These are phyloP conservation scores for Uronychia binucleata DNA, from an alignment of 73 alveolate species.

Conservation along the genomic window DNA sequence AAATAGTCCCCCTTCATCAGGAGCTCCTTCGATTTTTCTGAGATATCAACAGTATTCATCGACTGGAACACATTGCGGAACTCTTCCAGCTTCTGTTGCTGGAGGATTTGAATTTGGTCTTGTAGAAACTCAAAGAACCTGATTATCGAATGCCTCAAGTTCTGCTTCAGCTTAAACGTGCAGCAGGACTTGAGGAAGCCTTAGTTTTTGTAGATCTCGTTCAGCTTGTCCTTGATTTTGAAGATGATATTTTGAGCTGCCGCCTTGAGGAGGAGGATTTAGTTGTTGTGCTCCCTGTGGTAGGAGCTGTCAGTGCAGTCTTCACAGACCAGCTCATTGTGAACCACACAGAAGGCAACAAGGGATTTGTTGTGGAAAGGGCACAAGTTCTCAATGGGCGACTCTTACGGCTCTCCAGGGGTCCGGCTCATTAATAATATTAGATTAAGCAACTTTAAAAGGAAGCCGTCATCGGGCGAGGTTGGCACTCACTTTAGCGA, in stretches of 20 bases:
- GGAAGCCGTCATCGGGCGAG: too few relatives aligned
- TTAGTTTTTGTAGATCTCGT: conserved; percentile 8
- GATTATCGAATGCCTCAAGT: conserved; percentile 31
- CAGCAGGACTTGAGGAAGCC: conserved; percentile 14
- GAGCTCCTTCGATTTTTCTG: conserved; percentile 29
- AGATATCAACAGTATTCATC: conserved; percentile 35
- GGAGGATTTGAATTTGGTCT: conserved; percentile 7
- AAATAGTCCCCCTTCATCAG: conserved; percentile 9
- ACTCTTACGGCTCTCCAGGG: too few relatives aligned
- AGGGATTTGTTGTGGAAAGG: conserved; percentile 22
- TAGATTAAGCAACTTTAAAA: too few relatives aligned
- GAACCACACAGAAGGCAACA: conserved; percentile 63
- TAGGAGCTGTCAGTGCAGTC: conserved; percentile 62
- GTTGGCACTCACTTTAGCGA: too few relatives aligned
- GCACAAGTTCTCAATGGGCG: too few relatives aligned
- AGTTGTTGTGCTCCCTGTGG: conserved; percentile 57
- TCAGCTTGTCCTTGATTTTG: conserved; percentile 21
- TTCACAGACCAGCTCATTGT: conserved; percentile 64
- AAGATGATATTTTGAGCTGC: conserved; percentile 54
- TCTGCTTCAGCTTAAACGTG: conserved; percentile 35
- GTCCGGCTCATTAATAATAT: too few relatives aligned
- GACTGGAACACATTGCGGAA: conserved; percentile 38
- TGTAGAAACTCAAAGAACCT: conserved; percentile 44
- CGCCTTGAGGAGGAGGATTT: conserved; percentile 57
- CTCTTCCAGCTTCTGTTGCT: conserved; percentile 44